phyloP scores from a whole-genome alignment of 73 alveolate genomes.

The Blepharisma stoltei region DNA sequence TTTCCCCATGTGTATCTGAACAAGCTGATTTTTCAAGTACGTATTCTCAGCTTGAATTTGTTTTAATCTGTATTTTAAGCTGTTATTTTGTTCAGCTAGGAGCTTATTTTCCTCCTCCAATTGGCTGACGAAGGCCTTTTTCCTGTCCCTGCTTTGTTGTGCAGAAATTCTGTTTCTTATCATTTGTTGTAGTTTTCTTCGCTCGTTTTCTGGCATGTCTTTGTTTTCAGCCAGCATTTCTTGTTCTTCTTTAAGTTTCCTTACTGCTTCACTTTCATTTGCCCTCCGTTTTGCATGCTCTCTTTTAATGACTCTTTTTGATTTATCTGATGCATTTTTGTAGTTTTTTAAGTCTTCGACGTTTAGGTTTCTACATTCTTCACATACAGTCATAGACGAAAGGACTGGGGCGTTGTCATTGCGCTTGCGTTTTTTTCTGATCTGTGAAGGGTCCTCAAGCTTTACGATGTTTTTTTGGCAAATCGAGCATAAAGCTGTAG shows the following conservation, averaged over 20 bases:
- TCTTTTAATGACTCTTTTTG: slow-evolving; percentile 20
- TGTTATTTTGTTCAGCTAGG: not conserved
- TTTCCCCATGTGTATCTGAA: not conserved
- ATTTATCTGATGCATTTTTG: not conserved
- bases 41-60: not conserved
- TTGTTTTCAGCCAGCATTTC: not conserved
- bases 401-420: not conserved
- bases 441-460: not conserved
- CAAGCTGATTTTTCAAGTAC: slow-evolving; percentile 19
- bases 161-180: slow-evolving; percentile 49
- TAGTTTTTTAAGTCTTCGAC: slow-evolving; percentile 14
- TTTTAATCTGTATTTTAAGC: not conserved
- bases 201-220: slow-evolving; percentile 30
- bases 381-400: slow-evolving; percentile 21
- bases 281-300: slow-evolving; percentile 23
- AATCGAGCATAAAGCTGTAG: not conserved
- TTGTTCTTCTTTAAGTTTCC: slow-evolving; percentile 7
- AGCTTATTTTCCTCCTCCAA: slow-evolving; percentile 31
- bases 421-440: slow-evolving; percentile 11
- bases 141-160: slow-evolving; percentile 41
- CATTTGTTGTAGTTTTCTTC: slow-evolving; percentile 38
- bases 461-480: slow-evolving; percentile 19
- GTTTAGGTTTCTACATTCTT: not conserved
- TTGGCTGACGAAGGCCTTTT: slow-evolving; percentile 40
- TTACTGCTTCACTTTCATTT: not conserved